A percentile compares a stretch with the other conserved stretches of the same genome.
phyloP scores from a whole-genome alignment of 495 filamentous ascomycete species.

The Tirmania nivea region DNA sequence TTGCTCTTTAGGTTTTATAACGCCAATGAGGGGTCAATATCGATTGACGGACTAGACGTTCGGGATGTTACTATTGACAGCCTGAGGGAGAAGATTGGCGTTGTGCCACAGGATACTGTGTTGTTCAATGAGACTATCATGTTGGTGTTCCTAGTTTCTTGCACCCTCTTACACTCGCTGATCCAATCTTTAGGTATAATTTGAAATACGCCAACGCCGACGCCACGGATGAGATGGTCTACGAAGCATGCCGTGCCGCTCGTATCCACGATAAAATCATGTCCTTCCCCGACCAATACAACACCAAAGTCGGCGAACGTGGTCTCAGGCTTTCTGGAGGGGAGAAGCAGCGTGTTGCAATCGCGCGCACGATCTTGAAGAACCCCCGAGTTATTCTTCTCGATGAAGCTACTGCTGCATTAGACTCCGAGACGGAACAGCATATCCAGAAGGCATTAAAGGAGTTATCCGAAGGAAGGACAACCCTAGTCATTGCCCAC shows the following conservation, averaged over 20 bases:
- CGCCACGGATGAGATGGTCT: constrained; percentile 71
- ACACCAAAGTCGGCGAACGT: constrained; percentile 85
- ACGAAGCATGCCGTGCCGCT: constrained; percentile 70
- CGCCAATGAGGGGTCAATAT: constrained; percentile 49
- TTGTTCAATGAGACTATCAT: constrained; percentile 93
- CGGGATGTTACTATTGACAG: constrained; percentile 78
- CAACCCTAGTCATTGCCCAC: constrained; percentile 68
- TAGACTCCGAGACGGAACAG: constrained; percentile 90
- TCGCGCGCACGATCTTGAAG: constrained; percentile 89
- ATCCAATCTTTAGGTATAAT: constrained; percentile 36
- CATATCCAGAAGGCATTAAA: constrained; percentile 76
- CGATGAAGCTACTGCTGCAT: constrained; percentile 86
- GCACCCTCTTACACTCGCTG: neutral
- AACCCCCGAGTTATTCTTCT: constrained; percentile 88
- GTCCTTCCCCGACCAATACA: constrained; percentile 76
- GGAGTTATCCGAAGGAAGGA: constrained; percentile 60
- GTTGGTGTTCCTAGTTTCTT: constrained; percentile 16
- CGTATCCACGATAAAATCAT: constrained; percentile 93
- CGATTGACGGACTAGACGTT: constrained; percentile 66
- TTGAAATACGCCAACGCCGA: constrained; percentile 76
- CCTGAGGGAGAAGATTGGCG: constrained; percentile 72
- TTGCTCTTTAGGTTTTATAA: constrained; percentile 94
- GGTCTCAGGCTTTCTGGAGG: constrained; percentile 81
- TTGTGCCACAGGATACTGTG: constrained; percentile 90
- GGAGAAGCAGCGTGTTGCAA: constrained; percentile 92